phyloP scores from a whole-genome alignment of 768 basidiomycete genomes.

The Termitomyces sp. region DNA sequence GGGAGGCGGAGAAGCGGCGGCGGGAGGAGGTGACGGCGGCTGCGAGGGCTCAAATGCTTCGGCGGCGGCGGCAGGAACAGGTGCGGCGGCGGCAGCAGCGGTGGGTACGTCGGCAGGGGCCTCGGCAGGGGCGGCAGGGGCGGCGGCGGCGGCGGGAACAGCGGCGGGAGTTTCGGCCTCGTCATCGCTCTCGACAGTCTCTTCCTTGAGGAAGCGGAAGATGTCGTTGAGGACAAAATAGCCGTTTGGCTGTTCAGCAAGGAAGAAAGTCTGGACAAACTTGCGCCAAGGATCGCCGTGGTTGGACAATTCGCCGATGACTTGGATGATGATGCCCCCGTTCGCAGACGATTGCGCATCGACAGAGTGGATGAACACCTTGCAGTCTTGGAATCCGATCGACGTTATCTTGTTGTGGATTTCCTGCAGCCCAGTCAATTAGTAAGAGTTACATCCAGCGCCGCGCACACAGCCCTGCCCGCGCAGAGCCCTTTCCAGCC shows the following conservation, averaged over 20 bases:
- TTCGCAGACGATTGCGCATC: constrained; percentile 94
- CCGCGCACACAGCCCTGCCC: no score
- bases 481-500: no score
- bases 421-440: constrained; percentile 49
- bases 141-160: constrained; percentile 13
- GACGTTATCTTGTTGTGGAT: constrained; percentile 95
- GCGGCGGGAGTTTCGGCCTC: neutral
- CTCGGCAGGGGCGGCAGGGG: constrained; percentile 21
- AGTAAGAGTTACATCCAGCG: neutral
- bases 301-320: constrained; percentile 99
- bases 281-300: constrained; percentile 89
- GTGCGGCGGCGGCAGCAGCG: constrained; percentile 30
- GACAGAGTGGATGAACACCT: constrained; percentile 98
- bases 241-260: constrained; percentile 97
- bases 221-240: constrained; percentile 99
- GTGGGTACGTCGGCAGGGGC: constrained; percentile 14
- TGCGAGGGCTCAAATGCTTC: constrained; percentile 35
- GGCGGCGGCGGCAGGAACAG: constrained; percentile 29
- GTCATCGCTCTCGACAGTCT: constrained; percentile 68
- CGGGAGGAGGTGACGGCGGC: constrained; percentile 28
- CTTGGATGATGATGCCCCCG: constrained; percentile 97
- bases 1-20: constrained; percentile 23
- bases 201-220: constrained; percentile 99
- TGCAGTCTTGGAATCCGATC: constrained; percentile 93
- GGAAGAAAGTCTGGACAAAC: constrained; percentile 99